Evolutionary conservation across 192 early-diverging fungal genomes (phyloP), one percentile per base, ranked within the genome.

Genomic region (Entomortierella lignicola): DNA sequence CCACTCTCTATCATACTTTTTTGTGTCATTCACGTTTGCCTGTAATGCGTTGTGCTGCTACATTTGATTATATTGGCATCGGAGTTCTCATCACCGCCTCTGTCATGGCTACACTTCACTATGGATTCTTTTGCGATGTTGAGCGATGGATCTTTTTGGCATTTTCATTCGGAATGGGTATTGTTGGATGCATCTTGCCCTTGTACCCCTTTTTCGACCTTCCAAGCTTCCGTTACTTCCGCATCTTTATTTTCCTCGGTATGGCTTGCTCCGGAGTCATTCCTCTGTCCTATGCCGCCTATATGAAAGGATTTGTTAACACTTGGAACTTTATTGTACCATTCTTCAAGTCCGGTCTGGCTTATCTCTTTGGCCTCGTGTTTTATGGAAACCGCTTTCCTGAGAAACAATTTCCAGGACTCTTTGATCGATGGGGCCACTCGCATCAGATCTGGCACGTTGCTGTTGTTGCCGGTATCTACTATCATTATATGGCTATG

Each of bases 381-480:
- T 85, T 91, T 39, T 89, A 91, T 66, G 89, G 85, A 48, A 84
- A 88, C 57, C 84, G 88, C 11, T 89, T 86, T 55, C 89, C 89
- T 27, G 89, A 91, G 69, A 85, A 85, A 55, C 83, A 84, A 56
- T 89, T 79, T 41, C 89, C 89, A 5, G 89, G 89, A 11, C 47
- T 74, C 48, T 89, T 89, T 83, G 89, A 91, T 63, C 67, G 70
- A 37, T 79, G 81, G 62, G 89, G 89, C 39, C 85, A 86, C 47
- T 87, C 85, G 52, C 89, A 91, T 74, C 86, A 87, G 30, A 63
- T 88, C 47, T 91, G 89, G 89, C 89, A 91, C 60, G 75, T 88
- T 20, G 85, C 82, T 71, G 89, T 91, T 21, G 86, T 87, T 26
- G 77, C 85, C 3, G 89, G 89, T 10, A 90, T 90, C 52, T 90